phyloP scores from a whole-genome alignment of 1,284 basidiomycete species.

The Marasmius tenuissimus region DNA sequence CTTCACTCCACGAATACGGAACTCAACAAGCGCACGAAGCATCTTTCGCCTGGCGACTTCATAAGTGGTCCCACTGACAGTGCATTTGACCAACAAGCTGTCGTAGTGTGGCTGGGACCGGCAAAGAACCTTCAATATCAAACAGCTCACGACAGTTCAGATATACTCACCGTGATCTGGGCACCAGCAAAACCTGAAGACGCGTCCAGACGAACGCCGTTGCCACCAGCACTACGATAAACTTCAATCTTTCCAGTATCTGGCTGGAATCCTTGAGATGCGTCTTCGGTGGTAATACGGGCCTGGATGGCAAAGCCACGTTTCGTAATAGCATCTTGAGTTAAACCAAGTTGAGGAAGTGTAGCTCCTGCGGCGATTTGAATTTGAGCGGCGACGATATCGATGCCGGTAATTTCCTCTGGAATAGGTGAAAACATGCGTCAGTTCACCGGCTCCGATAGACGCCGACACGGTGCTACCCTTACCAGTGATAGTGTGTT shows the following conservation, averaged over 20 bases:
- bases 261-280: conserved; percentile 90
- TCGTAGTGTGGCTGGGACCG: conserved; percentile 90
- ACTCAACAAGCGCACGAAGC: conserved; percentile 97
- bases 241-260: conserved; percentile 99
- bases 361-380: conserved; percentile 98
- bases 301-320: conserved; percentile 99
- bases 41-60: conserved; percentile 99
- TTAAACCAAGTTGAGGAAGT: conserved; percentile 92
- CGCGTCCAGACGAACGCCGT: conserved; percentile 97
- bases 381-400: conserved; percentile 98
- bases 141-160: not conserved
- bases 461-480: conserved; percentile 6
- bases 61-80: conserved; percentile 95
- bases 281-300: conserved; percentile 99
- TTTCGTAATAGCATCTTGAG: conserved; percentile 95
- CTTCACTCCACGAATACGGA: conserved; percentile 99
- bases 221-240: conserved; percentile 97
- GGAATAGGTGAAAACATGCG: not conserved
- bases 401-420: conserved; percentile 99
- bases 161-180: conserved; percentile 85
- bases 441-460: not conserved
- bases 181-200: conserved; percentile 98
- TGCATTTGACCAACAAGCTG: conserved; percentile 95
- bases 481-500: conserved; percentile 94
- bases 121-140: not conserved